Base-by-base conservation (phyloP, 495 filamentous ascomycete genomes). In the Penicillium cinerascens region DNA sequence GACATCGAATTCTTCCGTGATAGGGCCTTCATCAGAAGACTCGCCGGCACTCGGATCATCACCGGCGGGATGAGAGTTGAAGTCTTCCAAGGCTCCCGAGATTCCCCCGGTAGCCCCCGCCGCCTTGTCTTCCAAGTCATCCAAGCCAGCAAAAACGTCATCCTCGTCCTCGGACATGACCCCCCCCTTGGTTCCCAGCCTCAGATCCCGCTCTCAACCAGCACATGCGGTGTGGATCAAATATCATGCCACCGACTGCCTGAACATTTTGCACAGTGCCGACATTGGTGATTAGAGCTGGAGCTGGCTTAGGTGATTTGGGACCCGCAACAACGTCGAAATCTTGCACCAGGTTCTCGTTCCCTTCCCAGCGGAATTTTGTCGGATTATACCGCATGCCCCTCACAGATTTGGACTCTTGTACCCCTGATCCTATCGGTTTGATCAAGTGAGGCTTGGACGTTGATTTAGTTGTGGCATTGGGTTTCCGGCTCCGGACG, bases 1-100 rank as follows among this genome's bases (percentile, higher is more conserved):
- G 42, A 98, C 88, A 67, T 98, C 93, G 64, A 97, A 98, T 67
- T 97, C 93, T 68, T 98, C 93, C 11, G 89, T 91, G 22, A 95
- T 88, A 25, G 90, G 79, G 80, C 87, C 89, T 60, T 91, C 87
- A 52, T 91, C 87, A 4, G 73, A 75, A 7, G 71, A 72, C 39
- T 72, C 71, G 36, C 71, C 74, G 38, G 63, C 67, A 54, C 74
- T 76, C 47, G 82, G 79, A 49, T 86, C 71, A 50, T 84, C 82
- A 10, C 77, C 78, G 49, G 70, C 66, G 21, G 61, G 60, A 37
- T 58, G 55, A 46, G 57, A 51, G 57, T 71, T 66, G 51, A 64
- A 55, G 8, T 69, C 70, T 16, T 72, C 65, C 23, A 55, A 33
- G n/a, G 58, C 45, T 13, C 58, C 61, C 7, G 64, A 59, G 29